Base-by-base conservation (phyloP, 306 rosid genomes). In the Vigna angularis region DNA sequence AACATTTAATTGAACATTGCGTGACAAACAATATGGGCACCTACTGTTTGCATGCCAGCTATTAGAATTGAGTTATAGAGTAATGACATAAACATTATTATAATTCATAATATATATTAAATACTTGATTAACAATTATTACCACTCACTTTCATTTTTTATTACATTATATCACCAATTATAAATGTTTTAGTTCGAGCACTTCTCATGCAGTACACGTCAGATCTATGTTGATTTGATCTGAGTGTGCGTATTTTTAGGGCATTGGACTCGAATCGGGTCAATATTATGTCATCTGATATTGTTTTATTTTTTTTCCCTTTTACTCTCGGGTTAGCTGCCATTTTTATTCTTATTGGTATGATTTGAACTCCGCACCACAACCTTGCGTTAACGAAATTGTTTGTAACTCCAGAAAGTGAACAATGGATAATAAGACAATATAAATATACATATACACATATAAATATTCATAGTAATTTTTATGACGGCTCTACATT, bases 21-120 rank as follows among this genome's bases (percentile, higher is more conserved):
- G 73, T 66, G 75, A 58, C 13, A 9, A 67, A 20, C 64, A 77
- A 64, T 44, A 62, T 66, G 66, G 67, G 73, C 71, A 64, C 72
- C 66, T 56, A 69, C 24, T 22, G 9, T 15, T 51, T 34, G 55
- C 55, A 20, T 67, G 77, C 61, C 81, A 61, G 22, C 58, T 42
- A 44, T 44, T 44, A 10, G 48, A 44, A 44, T 44, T 9, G 14
- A 45, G 12, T 42, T 42, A 42, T 2, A 8, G 47, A 42, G 16
- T 12, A 45, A 45, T 45, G 50, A 45, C 50, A 44, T 44, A 45
- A 11, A 45, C 50, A 10, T 45, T 12, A 45, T 45, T 44, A 34
- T 34, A 44, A 44, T 44, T 44, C 48, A 10, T 30, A 1, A 42
- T 42, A 9, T 42, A 42, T 44, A 40, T 7, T 7, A 45, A 45